Evolutionary conservation across 2,329 filamentous ascomycete genomes (phyloP).

Genomic region (Conoideocrella luteorostrata): DNA sequence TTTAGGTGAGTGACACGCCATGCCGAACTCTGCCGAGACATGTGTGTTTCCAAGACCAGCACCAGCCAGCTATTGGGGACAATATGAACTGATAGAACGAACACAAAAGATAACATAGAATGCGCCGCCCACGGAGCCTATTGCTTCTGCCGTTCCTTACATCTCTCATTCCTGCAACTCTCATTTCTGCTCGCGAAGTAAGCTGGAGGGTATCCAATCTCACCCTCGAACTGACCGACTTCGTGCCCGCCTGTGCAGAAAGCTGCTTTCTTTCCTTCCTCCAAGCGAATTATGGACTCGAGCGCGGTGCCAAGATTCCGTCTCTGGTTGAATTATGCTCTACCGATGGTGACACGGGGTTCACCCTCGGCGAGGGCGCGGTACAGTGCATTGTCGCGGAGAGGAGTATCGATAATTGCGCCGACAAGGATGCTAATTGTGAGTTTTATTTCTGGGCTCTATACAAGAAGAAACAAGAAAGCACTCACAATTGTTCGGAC

Average conservation of each 20-base stretch:
- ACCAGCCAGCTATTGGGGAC: too few species aligned
- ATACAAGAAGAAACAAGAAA: background rate
- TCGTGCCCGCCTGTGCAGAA: constrained; percentile 53
- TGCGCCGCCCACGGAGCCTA: constrained; percentile 17
- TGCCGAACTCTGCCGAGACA: too few species aligned
- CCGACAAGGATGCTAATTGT: constrained; percentile 33
- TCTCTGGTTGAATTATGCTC: constrained; percentile 60
- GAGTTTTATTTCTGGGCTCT: constrained; percentile 10
- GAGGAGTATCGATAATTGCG: constrained; percentile 44
- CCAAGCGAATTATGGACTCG: constrained; percentile 47
- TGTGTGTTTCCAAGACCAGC: too few species aligned
- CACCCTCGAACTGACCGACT: constrained; percentile 31
- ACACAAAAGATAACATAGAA: constrained; percentile 24
- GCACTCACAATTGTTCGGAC: too few species aligned
- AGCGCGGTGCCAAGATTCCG: constrained; percentile 40
- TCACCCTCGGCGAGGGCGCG: constrained; percentile 66
- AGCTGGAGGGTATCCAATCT: constrained; percentile 18
- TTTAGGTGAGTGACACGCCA: constrained; percentile 16
- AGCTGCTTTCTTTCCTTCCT: constrained; percentile 59
- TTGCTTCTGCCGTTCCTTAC: constrained; percentile 25
- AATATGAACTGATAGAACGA: too few species aligned
- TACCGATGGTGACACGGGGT: constrained; percentile 50
- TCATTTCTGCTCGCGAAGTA: constrained; percentile 20
- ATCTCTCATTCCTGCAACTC: constrained; percentile 18
- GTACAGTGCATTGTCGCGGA: constrained; percentile 59